Conservation (phyloP, 140 eudicot species). For the Flaveria floridana region DNA sequence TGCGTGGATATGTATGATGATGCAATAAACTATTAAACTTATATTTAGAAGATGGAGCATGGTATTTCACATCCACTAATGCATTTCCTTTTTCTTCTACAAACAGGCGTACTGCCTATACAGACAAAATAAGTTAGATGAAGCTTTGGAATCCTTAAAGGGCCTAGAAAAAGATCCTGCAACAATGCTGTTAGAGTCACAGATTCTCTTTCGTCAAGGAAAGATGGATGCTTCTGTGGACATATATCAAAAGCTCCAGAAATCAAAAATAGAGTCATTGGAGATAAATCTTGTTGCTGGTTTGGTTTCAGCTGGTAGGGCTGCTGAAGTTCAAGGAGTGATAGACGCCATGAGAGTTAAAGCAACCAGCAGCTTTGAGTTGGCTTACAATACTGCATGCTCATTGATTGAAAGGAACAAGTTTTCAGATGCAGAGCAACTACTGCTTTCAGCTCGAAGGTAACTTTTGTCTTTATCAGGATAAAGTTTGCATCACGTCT, state of each 20-base stretch:
- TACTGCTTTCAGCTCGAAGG: conserved; percentile 82
- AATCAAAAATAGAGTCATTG: conserved; percentile 60
- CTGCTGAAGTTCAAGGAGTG: conserved; percentile 78
- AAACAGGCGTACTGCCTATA: conserved; percentile 84
- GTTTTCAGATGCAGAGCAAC: conserved; percentile 80
- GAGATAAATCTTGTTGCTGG: conserved; percentile 86
- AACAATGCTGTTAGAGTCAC: conserved; percentile 70
- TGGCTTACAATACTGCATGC: conserved; percentile 88
- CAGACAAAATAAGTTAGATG: conserved; percentile 79
- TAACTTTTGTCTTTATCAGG: conserved; percentile 22
- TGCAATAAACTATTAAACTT: background rate
- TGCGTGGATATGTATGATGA: background rate
- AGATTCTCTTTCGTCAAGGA: conserved; percentile 78
- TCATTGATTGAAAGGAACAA: conserved; percentile 69
- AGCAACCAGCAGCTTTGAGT: conserved; percentile 82
- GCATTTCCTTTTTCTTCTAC: conserved; percentile 13
- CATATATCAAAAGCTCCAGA: conserved; percentile 70
- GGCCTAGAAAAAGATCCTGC: conserved; percentile 52
- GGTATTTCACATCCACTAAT: background rate
- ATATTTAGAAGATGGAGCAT: conserved; percentile 7
- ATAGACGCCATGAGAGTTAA: conserved; percentile 64
- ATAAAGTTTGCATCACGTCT: conserved; percentile 23
- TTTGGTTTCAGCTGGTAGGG: conserved; percentile 84
- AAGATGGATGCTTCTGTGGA: conserved; percentile 78
- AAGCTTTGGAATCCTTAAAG: conserved; percentile 67